phyloP scores from a whole-genome alignment of 345 rosid species.

The Cardiospermum halicacabum region DNA sequence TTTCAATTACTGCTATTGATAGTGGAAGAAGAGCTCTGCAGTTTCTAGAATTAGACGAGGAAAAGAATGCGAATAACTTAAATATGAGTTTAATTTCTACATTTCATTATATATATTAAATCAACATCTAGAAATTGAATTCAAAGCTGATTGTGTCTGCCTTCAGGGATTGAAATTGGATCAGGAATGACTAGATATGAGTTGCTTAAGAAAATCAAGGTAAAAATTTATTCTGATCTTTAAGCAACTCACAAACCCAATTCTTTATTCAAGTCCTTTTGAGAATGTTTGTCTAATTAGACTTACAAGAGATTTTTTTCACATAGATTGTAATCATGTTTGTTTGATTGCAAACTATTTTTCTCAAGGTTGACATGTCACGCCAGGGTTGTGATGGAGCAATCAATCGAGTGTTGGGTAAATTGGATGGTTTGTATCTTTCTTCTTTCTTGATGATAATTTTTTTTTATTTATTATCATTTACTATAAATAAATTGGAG shows the following conservation, averaged over 20 bases:
- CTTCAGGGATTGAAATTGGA: slow-evolving; percentile 76
- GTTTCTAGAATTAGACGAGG: slow-evolving; percentile 71
- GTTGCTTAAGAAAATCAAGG: slow-evolving; percentile 91
- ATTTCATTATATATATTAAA: too few species aligned
- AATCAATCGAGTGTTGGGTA: slow-evolving; percentile 75
- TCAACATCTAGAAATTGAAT: not conserved
- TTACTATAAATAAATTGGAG: too few species aligned
- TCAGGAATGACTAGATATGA: slow-evolving; percentile 98
- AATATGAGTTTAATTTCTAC: slow-evolving; percentile 34
- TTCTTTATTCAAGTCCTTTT: too few species aligned
- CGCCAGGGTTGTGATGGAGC: slow-evolving; percentile 79
- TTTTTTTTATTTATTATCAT: too few species aligned
- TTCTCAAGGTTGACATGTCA: slow-evolving; percentile 82
- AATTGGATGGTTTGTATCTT: slow-evolving; percentile 63
- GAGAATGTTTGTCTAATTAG: too few species aligned
- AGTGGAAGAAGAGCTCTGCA: slow-evolving; percentile 84
- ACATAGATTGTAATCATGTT: too few species aligned
- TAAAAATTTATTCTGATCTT: slow-evolving; percentile 2
- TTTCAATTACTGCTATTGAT: slow-evolving; percentile 84
- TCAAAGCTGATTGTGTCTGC: not conserved
- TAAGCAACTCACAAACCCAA: too few species aligned
- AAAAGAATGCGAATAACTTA: slow-evolving; percentile 33
- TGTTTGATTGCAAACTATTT: slow-evolving; percentile 54
- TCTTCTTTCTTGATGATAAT: not conserved
- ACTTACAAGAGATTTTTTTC: too few species aligned